Evolutionary conservation across 2,329 filamentous ascomycete species (phyloP), one percentile per base, ranked within the genome.

Genomic region (Metarhizium brunneum): DNA sequence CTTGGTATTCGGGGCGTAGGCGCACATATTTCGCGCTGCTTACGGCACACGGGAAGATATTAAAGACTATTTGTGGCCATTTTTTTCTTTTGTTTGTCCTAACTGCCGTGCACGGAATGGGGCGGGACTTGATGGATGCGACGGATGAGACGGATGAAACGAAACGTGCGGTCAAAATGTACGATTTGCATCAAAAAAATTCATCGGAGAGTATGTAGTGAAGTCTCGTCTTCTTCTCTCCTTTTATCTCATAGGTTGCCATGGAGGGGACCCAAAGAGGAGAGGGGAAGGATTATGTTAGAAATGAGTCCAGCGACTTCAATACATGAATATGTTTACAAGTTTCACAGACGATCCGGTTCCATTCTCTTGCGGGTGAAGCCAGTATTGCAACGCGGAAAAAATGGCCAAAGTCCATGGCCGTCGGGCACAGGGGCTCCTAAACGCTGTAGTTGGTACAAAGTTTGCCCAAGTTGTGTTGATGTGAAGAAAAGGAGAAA

Each of bases 1-100:
- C 38, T 51, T 18, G 18, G 32, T 47, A 42, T 54, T 56, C 49
- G 50, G 32, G 54, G 50, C 54, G 50, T 45, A 45, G 50, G 54
- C 54, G 45, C 50, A 56, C 43, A 45, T 47, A 35, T 29, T 56
- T 16, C 32, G 54, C 50, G 43, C 54, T 40, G 42, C 42, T 32
- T 40, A 52, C 18, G 54, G 40, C 49, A 40, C 20, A 38, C 47
- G 50, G 45, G 35, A 50, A 50, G 45, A 52, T 20, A 45, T 49
- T 32, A 50, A 56, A 45, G 50, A 11, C 25, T 50, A 13, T 25
- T 49, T 50, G 25, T 50, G 50, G 36, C 50, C 30, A 47, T 50
- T 47, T 25, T 50, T 50, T 18, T 35, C 8, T 30, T 50, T 45
- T 53, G 38, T 53, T 36, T 47, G 25, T 51, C 47, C 20, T 51